These are phyloP conservation scores for Candida chauliodis DNA, from an alignment of 805 yeast genomes.

Conservation along the genomic window DNA sequence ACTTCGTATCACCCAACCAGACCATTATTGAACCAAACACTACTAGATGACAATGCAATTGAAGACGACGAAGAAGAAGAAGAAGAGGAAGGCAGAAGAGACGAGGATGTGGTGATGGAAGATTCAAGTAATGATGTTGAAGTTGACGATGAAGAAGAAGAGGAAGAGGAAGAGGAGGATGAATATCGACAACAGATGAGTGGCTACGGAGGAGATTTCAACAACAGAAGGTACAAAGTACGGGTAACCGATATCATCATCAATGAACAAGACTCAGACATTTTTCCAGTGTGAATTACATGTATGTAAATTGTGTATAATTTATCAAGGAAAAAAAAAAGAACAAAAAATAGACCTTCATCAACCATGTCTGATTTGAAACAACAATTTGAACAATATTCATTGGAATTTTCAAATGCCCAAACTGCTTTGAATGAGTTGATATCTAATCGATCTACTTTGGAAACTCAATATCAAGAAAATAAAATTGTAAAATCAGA, in stretches of 20 bases:
- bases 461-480: conserved; percentile 94
- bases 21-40: conserved; percentile 15
- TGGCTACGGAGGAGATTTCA: conserved; percentile 20
- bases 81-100: conserved; percentile 9
- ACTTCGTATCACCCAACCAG: conserved; percentile 26
- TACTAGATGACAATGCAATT: conserved; percentile 14
- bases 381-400: conserved; percentile 40
- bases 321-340: too few species aligned
- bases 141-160: conserved; percentile 11
- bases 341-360: too few species aligned
- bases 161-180: conserved; percentile 11
- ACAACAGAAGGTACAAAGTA: conserved; percentile 28
- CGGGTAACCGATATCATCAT: conserved; percentile 41
- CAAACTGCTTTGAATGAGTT: conserved; percentile 50
- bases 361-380: conserved; percentile 19
- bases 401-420: conserved; percentile 42
- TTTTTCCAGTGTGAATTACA: conserved; percentile 18
- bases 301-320: neutral
- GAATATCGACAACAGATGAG: conserved; percentile 16
- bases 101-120: conserved; percentile 12
- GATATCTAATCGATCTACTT: conserved; percentile 71
- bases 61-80: conserved; percentile 16
- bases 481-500: conserved; percentile 85
- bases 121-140: conserved; percentile 15
- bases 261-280: conserved; percentile 29